These are phyloP conservation scores for Melaleuca alternifolia DNA, from an alignment of 345 rosid genomes.

Conservation along the genomic window DNA sequence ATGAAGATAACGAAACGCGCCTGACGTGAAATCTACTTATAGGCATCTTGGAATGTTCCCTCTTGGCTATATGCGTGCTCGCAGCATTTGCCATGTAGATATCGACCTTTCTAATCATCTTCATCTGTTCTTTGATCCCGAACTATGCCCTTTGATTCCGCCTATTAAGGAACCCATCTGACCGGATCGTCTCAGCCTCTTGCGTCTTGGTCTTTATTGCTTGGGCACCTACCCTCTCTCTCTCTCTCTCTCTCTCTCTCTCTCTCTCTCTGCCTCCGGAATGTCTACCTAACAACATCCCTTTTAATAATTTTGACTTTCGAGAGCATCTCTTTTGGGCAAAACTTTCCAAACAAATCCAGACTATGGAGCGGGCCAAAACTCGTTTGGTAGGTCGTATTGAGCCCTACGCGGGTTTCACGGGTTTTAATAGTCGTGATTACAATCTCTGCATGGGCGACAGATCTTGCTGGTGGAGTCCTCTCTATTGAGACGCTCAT, in stretches of 20 bases:
- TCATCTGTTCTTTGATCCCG: not conserved
- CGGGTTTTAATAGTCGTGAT: not conserved
- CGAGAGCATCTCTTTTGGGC: not conserved
- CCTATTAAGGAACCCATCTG: not conserved
- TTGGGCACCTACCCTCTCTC: not conserved
- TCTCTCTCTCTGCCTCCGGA: not conserved
- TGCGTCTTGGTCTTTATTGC: not conserved
- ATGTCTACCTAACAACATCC: not conserved
- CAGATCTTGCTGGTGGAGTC: not conserved
- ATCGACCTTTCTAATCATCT: not conserved
- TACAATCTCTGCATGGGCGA: not conserved
- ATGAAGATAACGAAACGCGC: not conserved
- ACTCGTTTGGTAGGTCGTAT: not conserved
- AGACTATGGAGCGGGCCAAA: not conserved
- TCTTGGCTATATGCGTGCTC: not conserved
- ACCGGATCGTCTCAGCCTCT: not conserved
- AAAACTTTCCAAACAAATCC: not conserved
- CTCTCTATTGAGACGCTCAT: not conserved
- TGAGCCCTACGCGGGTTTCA: not conserved
- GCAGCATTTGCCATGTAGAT: not conserved
- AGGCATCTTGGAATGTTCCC: not conserved
- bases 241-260: not conserved
- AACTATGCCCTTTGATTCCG: not conserved
- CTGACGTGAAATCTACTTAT: not conserved
- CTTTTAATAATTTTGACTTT: not conserved